phyloP scores from a whole-genome alignment of 805 yeast genomes.

The Debaryomyces castellii region DNA sequence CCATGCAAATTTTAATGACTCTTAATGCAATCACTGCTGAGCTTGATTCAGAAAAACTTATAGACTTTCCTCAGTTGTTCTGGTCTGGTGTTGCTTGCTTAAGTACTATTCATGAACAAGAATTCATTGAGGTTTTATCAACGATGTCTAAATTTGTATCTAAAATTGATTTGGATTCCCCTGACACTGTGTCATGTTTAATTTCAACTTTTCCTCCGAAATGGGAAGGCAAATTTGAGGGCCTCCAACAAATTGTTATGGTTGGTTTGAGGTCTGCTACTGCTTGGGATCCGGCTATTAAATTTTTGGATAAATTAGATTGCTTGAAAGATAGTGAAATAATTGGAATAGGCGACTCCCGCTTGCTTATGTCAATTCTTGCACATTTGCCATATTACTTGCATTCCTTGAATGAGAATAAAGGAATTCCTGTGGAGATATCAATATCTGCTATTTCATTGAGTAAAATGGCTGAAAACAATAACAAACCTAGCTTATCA shows the following conservation, averaged over 20 bases:
- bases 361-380: slow-evolving; percentile 70
- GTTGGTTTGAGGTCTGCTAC: slow-evolving; percentile 81
- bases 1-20: slow-evolving; percentile 97
- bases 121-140: slow-evolving; percentile 83
- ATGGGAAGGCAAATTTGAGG: slow-evolving; percentile 95
- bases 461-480: slow-evolving; percentile 58
- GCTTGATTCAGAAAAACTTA: slow-evolving; percentile 70
- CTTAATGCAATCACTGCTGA: slow-evolving; percentile 89
- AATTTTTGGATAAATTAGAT: slow-evolving; percentile 70
- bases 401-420: slow-evolving; percentile 63
- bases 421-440: slow-evolving; percentile 48
- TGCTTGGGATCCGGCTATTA: slow-evolving; percentile 75
- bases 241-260: slow-evolving; percentile 75
- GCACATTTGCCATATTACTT: slow-evolving; percentile 83
- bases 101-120: slow-evolving; percentile 88
- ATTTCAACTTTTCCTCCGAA: slow-evolving; percentile 87
- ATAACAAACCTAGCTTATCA: slow-evolving; percentile 58
- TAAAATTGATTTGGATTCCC: slow-evolving; percentile 82
- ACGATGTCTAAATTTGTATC: slow-evolving; percentile 79
- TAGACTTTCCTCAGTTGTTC: slow-evolving; percentile 88
- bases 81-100: slow-evolving; percentile 95
- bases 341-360: slow-evolving; percentile 66
- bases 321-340: slow-evolving; percentile 68
- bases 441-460: slow-evolving; percentile 45
- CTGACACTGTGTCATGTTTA: slow-evolving; percentile 79